These are phyloP conservation scores for Neofusicoccum laricinum DNA, from an alignment of 2,329 filamentous ascomycete genomes.

Conservation along the genomic window DNA sequence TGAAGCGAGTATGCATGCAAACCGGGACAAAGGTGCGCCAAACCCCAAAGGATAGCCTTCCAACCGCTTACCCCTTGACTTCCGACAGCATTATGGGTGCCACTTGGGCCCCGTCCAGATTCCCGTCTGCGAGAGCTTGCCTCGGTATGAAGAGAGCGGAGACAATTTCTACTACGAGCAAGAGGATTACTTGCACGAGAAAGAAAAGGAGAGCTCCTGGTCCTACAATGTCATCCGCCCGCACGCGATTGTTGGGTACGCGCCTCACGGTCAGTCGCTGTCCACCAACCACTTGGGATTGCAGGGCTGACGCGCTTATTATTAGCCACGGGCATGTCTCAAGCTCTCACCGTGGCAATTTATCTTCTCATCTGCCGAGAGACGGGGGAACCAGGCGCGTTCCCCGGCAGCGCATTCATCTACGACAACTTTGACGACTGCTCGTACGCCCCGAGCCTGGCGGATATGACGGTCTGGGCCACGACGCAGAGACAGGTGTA, in stretches of 20 bases:
- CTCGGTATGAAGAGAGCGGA: slow-evolving; percentile 1
- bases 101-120: slow-evolving; percentile 17
- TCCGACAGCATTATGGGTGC: slow-evolving; percentile 18
- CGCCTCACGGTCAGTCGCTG: neutral
- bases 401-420: slow-evolving; percentile 33
- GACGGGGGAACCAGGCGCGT: slow-evolving; percentile 31
- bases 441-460: slow-evolving; percentile 34
- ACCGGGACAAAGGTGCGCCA: slow-evolving; percentile 13
- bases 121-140: slow-evolving; percentile 17
- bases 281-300: neutral
- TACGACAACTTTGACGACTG: slow-evolving; percentile 35
- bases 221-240: slow-evolving; percentile 30
- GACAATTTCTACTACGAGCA: slow-evolving; percentile 22
- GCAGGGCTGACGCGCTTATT: neutral
- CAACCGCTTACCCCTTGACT: neutral
- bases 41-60: neutral
- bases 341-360: slow-evolving; percentile 39
- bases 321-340: slow-evolving; percentile 38
- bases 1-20: slow-evolving; percentile 25
- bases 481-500: slow-evolving; percentile 24
- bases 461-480: slow-evolving; percentile 38
- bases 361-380: slow-evolving; percentile 39
- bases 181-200: slow-evolving; percentile 18
- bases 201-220: slow-evolving; percentile 21
- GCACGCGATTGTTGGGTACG: slow-evolving; percentile 31